Base-by-base conservation (phyloP, 164 flowering plant genomes). In the Saururus chinensis region DNA sequence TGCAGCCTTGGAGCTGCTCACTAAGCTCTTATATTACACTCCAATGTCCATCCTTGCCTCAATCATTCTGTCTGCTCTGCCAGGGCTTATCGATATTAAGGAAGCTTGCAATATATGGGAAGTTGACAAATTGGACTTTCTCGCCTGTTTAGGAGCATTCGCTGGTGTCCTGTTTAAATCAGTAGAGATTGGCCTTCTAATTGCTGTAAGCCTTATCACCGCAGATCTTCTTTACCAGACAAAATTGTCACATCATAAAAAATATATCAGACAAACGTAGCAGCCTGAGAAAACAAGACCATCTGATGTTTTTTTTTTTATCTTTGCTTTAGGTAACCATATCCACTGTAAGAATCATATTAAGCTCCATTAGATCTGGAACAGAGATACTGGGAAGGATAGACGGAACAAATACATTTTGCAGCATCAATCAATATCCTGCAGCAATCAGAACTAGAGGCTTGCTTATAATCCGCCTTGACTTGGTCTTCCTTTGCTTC, bases 41-140 rank as follows among this genome's bases (percentile, higher is more conserved):
- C 98, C 98, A 10, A 71, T 70, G 7, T 87, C 93, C 17, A 87
- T 91, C 59, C 76, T 88, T 19, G 91, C 96, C 11, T 82, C 98
- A 4, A 79, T 91, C 51, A 88, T 88, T 37, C 64, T 88, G 13
- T 84, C 98, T 1, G 86, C 98, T 45, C 79, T 91, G 26, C 93
- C 91, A 1, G 96, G 95, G 20, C 80, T 91, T 1, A 79, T 91
- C 5, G 90, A 91, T 70, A 35, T 84, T 6, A 61, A 60, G 45
- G 87, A 76, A 73, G 95, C 88, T 30, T 66, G 53, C 26, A 40
- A 69, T 16, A 80, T 88, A 7, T 88, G 84, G 84, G 82, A 79
- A 65, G 81, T 91, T 3, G 98, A 91, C 72, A 88, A 88, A 65
- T 70, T 91, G 1, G 96, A 91, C 57, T 91, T 91, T 72, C 75